Evolutionary conservation across 176 grass and related monocot genomes (phyloP), one percentile per base, ranked within the genome.

Genomic region (Metroxylon sagu): DNA sequence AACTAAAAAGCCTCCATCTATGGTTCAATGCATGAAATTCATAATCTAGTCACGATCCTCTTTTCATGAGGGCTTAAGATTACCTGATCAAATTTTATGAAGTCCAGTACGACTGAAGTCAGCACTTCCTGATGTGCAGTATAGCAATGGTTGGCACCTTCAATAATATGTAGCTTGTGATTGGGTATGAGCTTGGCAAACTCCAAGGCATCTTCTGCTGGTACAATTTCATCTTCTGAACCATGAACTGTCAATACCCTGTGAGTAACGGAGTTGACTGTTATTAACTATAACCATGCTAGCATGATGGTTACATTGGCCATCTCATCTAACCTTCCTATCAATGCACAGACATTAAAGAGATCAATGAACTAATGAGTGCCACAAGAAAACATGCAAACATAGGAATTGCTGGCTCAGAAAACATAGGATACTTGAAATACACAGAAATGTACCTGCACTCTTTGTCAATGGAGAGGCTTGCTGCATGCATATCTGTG

Each of bases 161-260:
- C 51, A 39, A 97, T 43, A 50, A 97, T 77, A 58, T 71, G 83
- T 75, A 95, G 35, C 69, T 82, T 64, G 29, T 90, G 83, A 66
- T 82, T 80, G 3, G 61, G 86, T 79, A 96, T 77, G 50, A 82
- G 60, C 26, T 80, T 79, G 0, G 91, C 91, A 72, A 96, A 96
- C 65, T 75, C 71, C 26, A 62, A 52, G 4, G 92, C 87, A 19
- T 91, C 83, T 64, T 79, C 54, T 2, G 53, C 72, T 1, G 87
- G 92, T 30, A 91, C 77, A 4, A 69, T 88, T 72, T 85, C 80
- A 53, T 97, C 92, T 77, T 77, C 67, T 14, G 73, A 79, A 10
- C 92, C 92, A 30, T 97, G 87, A 67, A 97, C 64, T 25, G 81
- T 88, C 52, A 97, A 83, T 5, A 91, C 78, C 75, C 84, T 91